Base-by-base conservation (phyloP, 305 asterid species). In the Fraxinus xanthoxyloides region DNA sequence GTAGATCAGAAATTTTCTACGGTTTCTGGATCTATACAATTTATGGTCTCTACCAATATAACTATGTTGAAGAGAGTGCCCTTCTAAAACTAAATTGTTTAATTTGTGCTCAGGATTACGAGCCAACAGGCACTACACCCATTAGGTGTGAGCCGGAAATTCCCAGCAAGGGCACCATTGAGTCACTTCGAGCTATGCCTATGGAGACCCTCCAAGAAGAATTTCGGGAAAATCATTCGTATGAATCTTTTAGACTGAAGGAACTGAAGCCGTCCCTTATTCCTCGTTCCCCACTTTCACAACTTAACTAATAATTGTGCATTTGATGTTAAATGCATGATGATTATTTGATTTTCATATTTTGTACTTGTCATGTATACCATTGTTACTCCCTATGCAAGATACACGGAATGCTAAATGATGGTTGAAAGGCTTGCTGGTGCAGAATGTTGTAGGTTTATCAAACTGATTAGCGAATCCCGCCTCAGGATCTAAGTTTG, bases 281-380 rank as follows among this genome's bases (percentile, higher is more conserved):
- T 40, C 95, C 94, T 74, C 97, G 98, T 24, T 85, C 95, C n/a
- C 98, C 98, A 61, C 83, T 94, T 61, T 82, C 91, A 2, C 94
- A 91, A 80, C 89, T 94, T 77, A 92, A 94, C 85, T 89, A 91
- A 85, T 67, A 67, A 4, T 35, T 59, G 69, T 34, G 23, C 61
- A 78, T 24, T 59, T 70, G 63, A 31, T 78, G n/a, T 24, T 80
- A 36, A 36, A 15, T 78, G 59, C 56, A 35, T 8, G 35, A 19
- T 7, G 80, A 31, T 65, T 74, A 24, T 81, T 59, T 35, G 43
- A 76, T 69, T 79, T 19, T 78, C 65, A 76, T 84, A 84, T 85
- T 79, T 72, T 89, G 89, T 85, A 89, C 21, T 84, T 82, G 30
- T 77, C 85, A 77, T 80, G 81, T 80, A 75, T 84, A 38, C 78